phyloP scores from a whole-genome alignment of 2,329 filamentous ascomycete genomes.

The Fusarium goolgardi region DNA sequence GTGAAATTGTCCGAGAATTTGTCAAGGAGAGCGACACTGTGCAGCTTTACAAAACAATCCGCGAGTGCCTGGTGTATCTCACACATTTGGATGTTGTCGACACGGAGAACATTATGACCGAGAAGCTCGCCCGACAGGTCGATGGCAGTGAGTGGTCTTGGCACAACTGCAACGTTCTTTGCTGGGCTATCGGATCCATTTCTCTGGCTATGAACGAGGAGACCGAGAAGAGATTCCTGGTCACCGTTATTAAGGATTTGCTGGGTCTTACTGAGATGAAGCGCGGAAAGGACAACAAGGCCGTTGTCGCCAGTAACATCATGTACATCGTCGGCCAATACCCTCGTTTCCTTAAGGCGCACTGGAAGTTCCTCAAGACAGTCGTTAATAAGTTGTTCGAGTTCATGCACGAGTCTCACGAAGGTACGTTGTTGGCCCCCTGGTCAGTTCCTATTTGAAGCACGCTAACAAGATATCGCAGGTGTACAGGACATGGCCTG shows the following conservation, averaged over 20 bases:
- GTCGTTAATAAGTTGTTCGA: constrained; percentile 99
- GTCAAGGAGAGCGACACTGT: constrained; percentile 99
- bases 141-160: constrained; percentile 98
- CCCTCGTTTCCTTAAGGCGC: constrained; percentile 96
- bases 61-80: constrained; percentile 95
- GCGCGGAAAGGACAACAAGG: constrained; percentile 99
- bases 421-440: constrained; percentile 68
- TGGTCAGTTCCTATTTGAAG: neutral
- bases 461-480: constrained; percentile 52
- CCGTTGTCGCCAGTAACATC: constrained; percentile 98
- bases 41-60: constrained; percentile 98
- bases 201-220: constrained; percentile 99
- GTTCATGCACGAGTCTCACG: constrained; percentile 99
- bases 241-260: constrained; percentile 98
- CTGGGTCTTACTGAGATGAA: constrained; percentile 99
- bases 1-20: constrained; percentile 98
- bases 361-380: constrained; percentile 99
- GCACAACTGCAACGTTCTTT: constrained; percentile 99
- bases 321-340: constrained; percentile 99
- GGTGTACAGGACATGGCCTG: constrained; percentile 99
- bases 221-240: constrained; percentile 97
- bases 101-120: constrained; percentile 99
- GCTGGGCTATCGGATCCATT: constrained; percentile 99
- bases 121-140: constrained; percentile 94
- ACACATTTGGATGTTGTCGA: constrained; percentile 98